These are phyloP conservation scores for Tolypocladium guangdongense DNA, from an alignment of 2,329 filamentous ascomycete species.

Conservation along the genomic window DNA sequence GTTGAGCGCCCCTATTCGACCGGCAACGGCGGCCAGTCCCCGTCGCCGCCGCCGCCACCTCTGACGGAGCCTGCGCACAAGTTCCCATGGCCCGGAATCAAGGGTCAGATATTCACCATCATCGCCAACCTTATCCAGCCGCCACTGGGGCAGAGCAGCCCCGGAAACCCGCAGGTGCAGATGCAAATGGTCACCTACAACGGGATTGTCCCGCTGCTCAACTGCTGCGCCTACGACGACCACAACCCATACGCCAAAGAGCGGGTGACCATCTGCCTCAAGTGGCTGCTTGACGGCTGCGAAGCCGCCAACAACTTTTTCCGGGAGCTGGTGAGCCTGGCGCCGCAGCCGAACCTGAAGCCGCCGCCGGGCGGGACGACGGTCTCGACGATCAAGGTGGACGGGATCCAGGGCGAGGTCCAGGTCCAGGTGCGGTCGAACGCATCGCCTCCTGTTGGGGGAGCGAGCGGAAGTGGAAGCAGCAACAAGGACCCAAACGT, in stretches of 20 bases:
- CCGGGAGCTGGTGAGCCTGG: slow-evolving; percentile 45
- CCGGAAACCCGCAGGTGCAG: slow-evolving; percentile 66
- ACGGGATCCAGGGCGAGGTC: slow-evolving; percentile 46
- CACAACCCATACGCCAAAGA: slow-evolving; percentile 93
- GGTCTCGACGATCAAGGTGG: slow-evolving; percentile 37
- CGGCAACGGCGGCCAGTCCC: slow-evolving; percentile 14
- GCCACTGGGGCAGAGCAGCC: slow-evolving; percentile 47
- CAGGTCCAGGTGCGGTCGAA: slow-evolving; percentile 39
- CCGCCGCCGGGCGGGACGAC: slow-evolving; percentile 22
- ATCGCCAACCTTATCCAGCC: slow-evolving; percentile 85
- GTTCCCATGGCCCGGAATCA: slow-evolving; percentile 64
- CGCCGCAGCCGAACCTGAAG: slow-evolving; percentile 26
- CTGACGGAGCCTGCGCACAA: slow-evolving; percentile 55
- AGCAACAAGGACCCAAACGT: slow-evolving; percentile 14
- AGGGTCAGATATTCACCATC: slow-evolving; percentile 85
- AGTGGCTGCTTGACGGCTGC: slow-evolving; percentile 68
- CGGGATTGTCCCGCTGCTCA: slow-evolving; percentile 77
- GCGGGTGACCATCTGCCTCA: slow-evolving; percentile 78
- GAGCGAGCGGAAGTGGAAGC: slow-evolving; percentile 1
- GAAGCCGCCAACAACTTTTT: slow-evolving; percentile 63
- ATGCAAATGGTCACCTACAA: slow-evolving; percentile 76
- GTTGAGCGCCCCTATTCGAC: slow-evolving; percentile 56
- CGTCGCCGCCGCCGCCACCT: slow-evolving; percentile 28
- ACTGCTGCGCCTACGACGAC: slow-evolving; percentile 84
- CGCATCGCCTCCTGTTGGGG: slow-evolving; percentile 11